phyloP scores from a whole-genome alignment of 805 yeast species.

The Candida easanensis region DNA sequence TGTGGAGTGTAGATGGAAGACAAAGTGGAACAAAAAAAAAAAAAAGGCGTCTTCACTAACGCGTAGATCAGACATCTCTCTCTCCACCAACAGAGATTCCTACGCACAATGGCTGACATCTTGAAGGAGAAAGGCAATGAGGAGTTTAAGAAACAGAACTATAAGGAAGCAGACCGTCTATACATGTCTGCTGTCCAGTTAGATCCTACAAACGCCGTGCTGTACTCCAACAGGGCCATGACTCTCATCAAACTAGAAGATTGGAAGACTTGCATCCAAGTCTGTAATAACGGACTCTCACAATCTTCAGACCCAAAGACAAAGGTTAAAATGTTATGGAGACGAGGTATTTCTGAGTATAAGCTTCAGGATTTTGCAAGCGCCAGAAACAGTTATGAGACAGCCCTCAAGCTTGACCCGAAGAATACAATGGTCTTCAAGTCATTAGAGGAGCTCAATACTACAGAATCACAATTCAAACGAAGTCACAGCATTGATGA shows the following conservation, averaged over 20 bases:
- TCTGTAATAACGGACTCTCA: constrained; percentile 48
- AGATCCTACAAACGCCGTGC: constrained; percentile 49
- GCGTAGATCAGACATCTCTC: too few relatives aligned
- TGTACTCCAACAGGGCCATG: constrained; percentile 69
- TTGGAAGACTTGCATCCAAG: constrained; percentile 47
- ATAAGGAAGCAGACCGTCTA: constrained; percentile 45
- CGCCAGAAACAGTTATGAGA: constrained; percentile 31
- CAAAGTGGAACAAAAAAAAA: neutral
- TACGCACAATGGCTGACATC: constrained; percentile 26
- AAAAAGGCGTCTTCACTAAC: neutral
- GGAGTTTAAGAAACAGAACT: constrained; percentile 46
- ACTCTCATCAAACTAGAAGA: constrained; percentile 52
- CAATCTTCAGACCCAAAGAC: constrained; percentile 31
- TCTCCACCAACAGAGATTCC: neutral
- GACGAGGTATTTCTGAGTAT: constrained; percentile 43
- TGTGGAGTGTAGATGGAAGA: neutral
- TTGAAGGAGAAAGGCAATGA: constrained; percentile 47
- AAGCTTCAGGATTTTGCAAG: constrained; percentile 27
- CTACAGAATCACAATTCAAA: constrained; percentile 17
- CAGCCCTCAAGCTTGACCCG: constrained; percentile 42
- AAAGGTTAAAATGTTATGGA: constrained; percentile 46
- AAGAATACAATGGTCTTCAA: constrained; percentile 35
- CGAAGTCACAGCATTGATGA: constrained; percentile 51
- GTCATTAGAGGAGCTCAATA: constrained; percentile 32
- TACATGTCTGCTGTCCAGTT: constrained; percentile 55